These are phyloP conservation scores for Furcasterigmium furcatum DNA, from an alignment of 2,329 filamentous ascomycete genomes.

Conservation along the genomic window DNA sequence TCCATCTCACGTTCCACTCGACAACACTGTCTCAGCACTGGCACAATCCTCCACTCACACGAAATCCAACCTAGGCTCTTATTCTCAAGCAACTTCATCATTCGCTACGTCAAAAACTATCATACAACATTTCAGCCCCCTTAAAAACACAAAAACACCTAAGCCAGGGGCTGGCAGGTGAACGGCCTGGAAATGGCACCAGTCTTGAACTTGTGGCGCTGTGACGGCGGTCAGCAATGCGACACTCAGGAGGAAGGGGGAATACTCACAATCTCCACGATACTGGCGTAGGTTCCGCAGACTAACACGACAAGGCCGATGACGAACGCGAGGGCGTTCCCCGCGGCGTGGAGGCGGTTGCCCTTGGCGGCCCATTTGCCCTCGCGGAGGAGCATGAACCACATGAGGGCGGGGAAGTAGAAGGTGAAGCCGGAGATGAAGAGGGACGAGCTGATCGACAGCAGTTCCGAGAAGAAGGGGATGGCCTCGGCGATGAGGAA, in stretches of 20 bases:
- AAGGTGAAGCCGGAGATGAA: conserved; percentile 42
- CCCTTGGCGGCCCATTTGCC: conserved; percentile 23
- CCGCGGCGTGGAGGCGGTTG: conserved; percentile 20
- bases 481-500: conserved; percentile 73
- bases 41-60: too few relatives aligned
- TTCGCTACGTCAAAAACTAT: too few relatives aligned
- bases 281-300: conserved; percentile 26
- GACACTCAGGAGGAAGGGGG: too few relatives aligned
- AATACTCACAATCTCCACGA: conserved; percentile 12
- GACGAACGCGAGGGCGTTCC: conserved; percentile 21
- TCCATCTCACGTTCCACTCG: too few relatives aligned
- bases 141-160: not conserved
- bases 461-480: conserved; percentile 67
- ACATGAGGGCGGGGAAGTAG: conserved; percentile 38
- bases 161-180: conserved; percentile 10
- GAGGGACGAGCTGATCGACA: conserved; percentile 50
- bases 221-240: not conserved
- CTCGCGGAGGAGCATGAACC: conserved; percentile 34
- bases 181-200: conserved; percentile 12
- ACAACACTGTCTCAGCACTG: too few relatives aligned
- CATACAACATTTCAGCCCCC: too few relatives aligned
- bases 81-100: too few relatives aligned
- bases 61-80: too few relatives aligned
- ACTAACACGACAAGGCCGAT: conserved; percentile 27
- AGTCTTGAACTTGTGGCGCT: conserved; percentile 10